These are phyloP conservation scores for Trichoderma virens DNA, from an alignment of 495 filamentous ascomycete species.

Conservation along the genomic window DNA sequence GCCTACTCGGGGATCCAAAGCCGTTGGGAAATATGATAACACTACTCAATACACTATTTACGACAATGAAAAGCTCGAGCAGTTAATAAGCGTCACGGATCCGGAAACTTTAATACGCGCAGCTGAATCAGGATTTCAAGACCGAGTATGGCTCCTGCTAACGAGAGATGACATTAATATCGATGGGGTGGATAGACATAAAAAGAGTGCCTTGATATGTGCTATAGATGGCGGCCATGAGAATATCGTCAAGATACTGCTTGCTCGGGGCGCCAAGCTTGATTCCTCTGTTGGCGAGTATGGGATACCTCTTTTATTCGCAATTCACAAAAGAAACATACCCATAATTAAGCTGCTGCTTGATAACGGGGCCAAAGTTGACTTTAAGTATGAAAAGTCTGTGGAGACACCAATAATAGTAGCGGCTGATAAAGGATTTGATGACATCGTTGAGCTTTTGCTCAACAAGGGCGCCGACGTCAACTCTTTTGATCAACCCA, in stretches of 20 bases:
- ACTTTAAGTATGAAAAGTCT: too few relatives aligned
- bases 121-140: background rate
- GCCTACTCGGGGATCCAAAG: background rate
- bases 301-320: background rate
- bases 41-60: background rate
- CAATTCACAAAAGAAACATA: background rate
- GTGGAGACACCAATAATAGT: too few relatives aligned
- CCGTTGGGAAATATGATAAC: background rate
- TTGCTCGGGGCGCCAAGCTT: background rate
- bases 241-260: background rate
- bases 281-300: background rate
- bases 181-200: background rate
- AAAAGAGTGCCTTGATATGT: background rate
- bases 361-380: background rate
- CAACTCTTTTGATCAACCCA: background rate
- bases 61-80: background rate
- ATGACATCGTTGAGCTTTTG: too few relatives aligned
- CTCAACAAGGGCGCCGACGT: slow-evolving; percentile 12
- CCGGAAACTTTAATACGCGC: background rate
- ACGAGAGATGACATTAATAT: background rate
- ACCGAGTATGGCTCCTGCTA: background rate
- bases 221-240: background rate
- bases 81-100: background rate
- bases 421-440: too few relatives aligned
- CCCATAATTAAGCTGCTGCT: slow-evolving; percentile 8